Base-by-base conservation (phyloP, 371 early-diverging fungal genomes). In the Capniomyces stellatus region DNA sequence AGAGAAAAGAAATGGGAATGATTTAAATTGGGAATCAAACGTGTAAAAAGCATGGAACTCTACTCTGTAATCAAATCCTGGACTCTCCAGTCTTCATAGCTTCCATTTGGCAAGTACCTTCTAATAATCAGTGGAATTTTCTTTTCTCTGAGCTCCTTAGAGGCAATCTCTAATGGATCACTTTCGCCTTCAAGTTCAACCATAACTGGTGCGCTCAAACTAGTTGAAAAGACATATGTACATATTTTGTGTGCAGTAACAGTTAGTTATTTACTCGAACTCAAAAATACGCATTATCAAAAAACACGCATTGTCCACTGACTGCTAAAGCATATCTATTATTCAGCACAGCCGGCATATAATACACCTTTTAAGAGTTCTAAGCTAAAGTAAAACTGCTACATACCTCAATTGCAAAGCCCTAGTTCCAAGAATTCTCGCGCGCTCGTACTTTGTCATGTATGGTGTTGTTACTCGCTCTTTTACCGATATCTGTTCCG, bases 391-490 rank as follows among this genome's bases (percentile, higher is more conserved):
- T 83, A 52, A 41, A 18, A 41, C 41, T 41, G 18, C 18, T 21
- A 18, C 21, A n/a, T n/a, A n/a, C n/a, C n/a, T n/a, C 4, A 87
- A 77, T 62, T 87, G 87, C 54, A 86, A 73, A 4, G 88, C 88
- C 19, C 88, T 77, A 2, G 92, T 87, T 27, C 99, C 99, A 40
- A 98, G 75, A 48, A 98, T 81, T 58, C 96, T 79, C 42, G 99
- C 98, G 52, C 89, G 82, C 72, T 99, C 99, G 71, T 97, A 99
- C 71, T 98, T 98, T 43, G 99, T 98, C 92, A 99, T 90, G 66
- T 92, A 94, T 19, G 98, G 95, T n/a, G 96, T 92, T 3, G 99
- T 98, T 55, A 82, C 28, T n/a, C 49, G 49, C 28, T 49, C 49
- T 49, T 19, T 49, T 22, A 23, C 27, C 25, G 25, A 27, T 19